Evolutionary conservation across 1,139 yeast genomes (phyloP).

Genomic region (Yamadazyma buinensis): DNA sequence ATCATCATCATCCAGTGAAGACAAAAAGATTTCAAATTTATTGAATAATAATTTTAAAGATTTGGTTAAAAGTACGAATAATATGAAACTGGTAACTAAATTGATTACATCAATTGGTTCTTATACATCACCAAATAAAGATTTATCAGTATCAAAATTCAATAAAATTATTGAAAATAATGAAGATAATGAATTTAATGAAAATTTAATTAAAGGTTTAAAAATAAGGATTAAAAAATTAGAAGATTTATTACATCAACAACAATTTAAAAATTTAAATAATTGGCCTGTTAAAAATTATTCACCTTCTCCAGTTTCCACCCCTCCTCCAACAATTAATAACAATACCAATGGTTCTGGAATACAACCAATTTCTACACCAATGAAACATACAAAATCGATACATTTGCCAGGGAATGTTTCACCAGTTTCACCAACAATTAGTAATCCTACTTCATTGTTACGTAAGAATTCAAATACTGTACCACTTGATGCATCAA

Average conservation of each 20-base stretch:
- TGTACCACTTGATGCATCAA: conserved; percentile 30
- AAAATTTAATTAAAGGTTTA: conserved; percentile 49
- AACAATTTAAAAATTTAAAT: conserved; percentile 54
- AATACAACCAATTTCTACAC: neutral
- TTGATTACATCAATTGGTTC: conserved; percentile 32
- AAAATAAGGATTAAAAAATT: conserved; percentile 58
- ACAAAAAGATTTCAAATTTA: conserved; percentile 32
- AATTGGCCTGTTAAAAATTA: conserved; percentile 49
- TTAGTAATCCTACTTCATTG: conserved; percentile 12
- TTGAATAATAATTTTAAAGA: conserved; percentile 48
- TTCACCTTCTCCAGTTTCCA: conserved; percentile 4
- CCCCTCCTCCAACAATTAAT: conserved; percentile 1
- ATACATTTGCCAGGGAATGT: neutral
- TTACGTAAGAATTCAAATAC: conserved; percentile 10
- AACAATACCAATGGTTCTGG: neutral
- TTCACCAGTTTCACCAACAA: conserved; percentile 1
- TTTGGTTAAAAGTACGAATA: conserved; percentile 34
- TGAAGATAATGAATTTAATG: conserved; percentile 28
- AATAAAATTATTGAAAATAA: conserved; percentile 15
- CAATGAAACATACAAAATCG: neutral
- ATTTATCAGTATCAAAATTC: conserved; percentile 13
- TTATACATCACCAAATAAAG: conserved; percentile 24
- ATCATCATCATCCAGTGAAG: conserved; percentile 9
- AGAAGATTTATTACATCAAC: conserved; percentile 65
- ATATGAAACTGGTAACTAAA: conserved; percentile 36